A percentile compares a stretch with the other conserved stretches of the same genome.
These are phyloP conservation scores for Penicillium sp. DNA, from an alignment of 2,329 filamentous ascomycete species.

Conservation along the genomic window DNA sequence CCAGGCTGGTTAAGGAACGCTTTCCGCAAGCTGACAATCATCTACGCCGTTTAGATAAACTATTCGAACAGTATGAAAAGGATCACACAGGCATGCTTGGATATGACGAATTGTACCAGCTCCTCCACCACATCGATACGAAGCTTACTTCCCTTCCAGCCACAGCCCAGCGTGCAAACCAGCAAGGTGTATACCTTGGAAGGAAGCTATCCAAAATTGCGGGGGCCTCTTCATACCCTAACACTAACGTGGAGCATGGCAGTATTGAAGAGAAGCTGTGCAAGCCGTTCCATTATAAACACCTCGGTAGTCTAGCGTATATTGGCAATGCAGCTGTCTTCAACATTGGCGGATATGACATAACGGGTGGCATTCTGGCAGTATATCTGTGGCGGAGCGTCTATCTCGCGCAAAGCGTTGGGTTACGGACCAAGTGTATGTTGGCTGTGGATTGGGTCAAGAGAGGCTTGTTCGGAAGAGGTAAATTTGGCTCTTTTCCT, in stretches of 20 bases:
- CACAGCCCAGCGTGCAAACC: conserved; percentile 92
- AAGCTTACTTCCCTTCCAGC: conserved; percentile 94
- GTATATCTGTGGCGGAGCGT: conserved; percentile 96
- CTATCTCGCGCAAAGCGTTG: conserved; percentile 97
- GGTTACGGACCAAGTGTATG: conserved; percentile 80
- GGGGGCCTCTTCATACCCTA: conserved; percentile 70
- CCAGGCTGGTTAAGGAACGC: conserved; percentile 76
- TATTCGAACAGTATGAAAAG: conserved; percentile 89
- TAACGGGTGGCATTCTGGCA: conserved; percentile 82
- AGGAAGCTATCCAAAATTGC: conserved; percentile 93
- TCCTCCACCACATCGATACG: conserved; percentile 87
- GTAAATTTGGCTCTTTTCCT: conserved; percentile 54
- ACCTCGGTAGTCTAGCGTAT: conserved; percentile 89
- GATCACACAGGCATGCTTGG: conserved; percentile 91
- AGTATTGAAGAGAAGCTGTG: conserved; percentile 91
- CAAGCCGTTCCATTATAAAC: conserved; percentile 90
- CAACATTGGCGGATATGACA: conserved; percentile 75
- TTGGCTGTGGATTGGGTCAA: conserved; percentile 99
- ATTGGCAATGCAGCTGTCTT: conserved; percentile 96
- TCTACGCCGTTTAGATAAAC: conserved; percentile 81
- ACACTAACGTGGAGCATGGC: conserved; percentile 78
- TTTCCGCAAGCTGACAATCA: conserved; percentile 91
- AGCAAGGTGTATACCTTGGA: conserved; percentile 90
- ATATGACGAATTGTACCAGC: conserved; percentile 85
- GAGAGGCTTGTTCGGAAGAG: conserved; percentile 89